These are phyloP conservation scores for Fusarium pseudograminearum DNA, from an alignment of 2,329 filamentous ascomycete genomes.

Conservation along the genomic window DNA sequence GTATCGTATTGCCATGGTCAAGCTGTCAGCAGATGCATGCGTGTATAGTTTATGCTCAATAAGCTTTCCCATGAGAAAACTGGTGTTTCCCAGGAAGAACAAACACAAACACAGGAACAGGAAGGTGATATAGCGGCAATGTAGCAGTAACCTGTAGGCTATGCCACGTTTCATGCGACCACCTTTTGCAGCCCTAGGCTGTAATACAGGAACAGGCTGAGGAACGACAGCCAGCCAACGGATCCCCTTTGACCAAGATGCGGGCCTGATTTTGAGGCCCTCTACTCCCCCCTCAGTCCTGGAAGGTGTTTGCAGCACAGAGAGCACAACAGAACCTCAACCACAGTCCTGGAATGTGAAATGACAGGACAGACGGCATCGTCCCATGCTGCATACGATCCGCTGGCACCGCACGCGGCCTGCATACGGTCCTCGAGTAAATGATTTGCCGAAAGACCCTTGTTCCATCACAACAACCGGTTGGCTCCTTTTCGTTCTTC, in stretches of 20 bases:
- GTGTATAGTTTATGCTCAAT: conserved; percentile 8
- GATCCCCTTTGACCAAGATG: conserved; percentile 17
- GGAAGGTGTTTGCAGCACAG: conserved; percentile 5
- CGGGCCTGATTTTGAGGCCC: conserved; percentile 41
- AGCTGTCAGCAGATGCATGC: conserved; percentile 7
- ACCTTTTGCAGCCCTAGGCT: conserved; percentile 28
- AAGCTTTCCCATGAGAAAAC: not conserved
- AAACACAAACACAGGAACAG: not conserved
- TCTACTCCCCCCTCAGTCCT: conserved; percentile 20
- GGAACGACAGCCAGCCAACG: conserved; percentile 21
- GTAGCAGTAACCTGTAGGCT: conserved; percentile 16
- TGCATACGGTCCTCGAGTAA: conserved; percentile 24
- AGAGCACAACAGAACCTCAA: conserved; percentile 7
- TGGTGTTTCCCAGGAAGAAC: conserved; percentile 1
- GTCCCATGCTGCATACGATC: conserved; percentile 25
- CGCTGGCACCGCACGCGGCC: conserved; percentile 46
- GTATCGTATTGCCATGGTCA: conserved; percentile 11
- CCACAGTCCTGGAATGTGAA: conserved; percentile 30
- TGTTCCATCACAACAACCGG: conserved; percentile 27
- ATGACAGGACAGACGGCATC: conserved; percentile 22
- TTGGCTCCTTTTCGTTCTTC: not conserved
- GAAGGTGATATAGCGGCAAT: conserved; percentile 14
- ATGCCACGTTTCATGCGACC: conserved; percentile 43
- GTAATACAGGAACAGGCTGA: conserved; percentile 15
- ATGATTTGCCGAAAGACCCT: conserved; percentile 38